A percentile compares a stretch with the other conserved stretches of the same genome.
Conservation (phyloP, 345 rosid species). For the Trapa bicornis region DNA sequence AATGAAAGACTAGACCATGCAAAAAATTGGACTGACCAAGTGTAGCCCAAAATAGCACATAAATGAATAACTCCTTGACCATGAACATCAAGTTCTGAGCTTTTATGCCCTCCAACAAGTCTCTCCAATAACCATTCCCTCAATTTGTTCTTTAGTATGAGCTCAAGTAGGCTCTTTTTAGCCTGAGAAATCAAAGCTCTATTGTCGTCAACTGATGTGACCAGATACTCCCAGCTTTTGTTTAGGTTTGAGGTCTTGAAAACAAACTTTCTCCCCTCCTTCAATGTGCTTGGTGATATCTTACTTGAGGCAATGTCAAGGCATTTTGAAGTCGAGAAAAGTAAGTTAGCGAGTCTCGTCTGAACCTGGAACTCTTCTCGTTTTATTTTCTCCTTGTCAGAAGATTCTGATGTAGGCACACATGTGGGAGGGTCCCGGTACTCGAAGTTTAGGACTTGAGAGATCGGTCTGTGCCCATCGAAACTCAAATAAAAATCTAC, state of each 20-base stretch:
- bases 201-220: constrained; percentile 41
- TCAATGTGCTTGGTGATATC: constrained; percentile 33
- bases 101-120: constrained; percentile 45
- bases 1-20: constrained; percentile 67
- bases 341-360: constrained; percentile 66
- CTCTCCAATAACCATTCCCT: constrained; percentile 90
- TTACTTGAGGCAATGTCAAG: constrained; percentile 46
- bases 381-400: constrained; percentile 33
- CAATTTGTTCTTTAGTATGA: constrained; percentile 53
- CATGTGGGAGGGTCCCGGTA: constrained; percentile 30
- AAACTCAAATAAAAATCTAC: constrained; percentile 57
- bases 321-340: constrained; percentile 54
- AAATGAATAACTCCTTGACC: constrained; percentile 91
- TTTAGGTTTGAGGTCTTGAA: constrained; percentile 36
- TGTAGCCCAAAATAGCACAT: constrained; percentile 82
- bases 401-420: constrained; percentile 13
- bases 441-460: constrained; percentile 67
- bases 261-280: constrained; percentile 54
- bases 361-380: constrained; percentile 66
- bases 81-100: constrained; percentile 46
- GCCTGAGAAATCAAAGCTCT: constrained; percentile 43
- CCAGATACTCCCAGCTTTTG: constrained; percentile 52
- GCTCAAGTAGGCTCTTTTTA: constrained; percentile 50
- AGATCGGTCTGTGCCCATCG: constrained; percentile 73
- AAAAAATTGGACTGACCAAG: constrained; percentile 68